A percentile compares a stretch with the other conserved stretches of the same genome.
phyloP scores from a whole-genome alignment of 1,284 basidiomycete species.

The Mycosarcoma mackinlayi region DNA sequence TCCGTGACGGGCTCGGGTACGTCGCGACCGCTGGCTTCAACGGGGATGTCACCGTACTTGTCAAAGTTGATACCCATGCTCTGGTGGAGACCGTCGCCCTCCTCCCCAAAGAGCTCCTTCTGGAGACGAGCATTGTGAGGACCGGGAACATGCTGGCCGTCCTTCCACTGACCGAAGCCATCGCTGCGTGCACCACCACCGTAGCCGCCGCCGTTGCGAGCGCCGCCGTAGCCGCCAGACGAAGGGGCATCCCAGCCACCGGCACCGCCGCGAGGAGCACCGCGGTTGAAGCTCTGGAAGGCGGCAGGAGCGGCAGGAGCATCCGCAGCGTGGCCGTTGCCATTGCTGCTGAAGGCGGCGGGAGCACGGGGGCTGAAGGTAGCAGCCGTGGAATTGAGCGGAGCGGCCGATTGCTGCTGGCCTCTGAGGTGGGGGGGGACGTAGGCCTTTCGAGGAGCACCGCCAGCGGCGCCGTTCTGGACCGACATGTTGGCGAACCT shows the following conservation, averaged over 20 bases:
- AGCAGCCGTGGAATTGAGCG: conserved; percentile 60
- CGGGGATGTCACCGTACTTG: conserved; percentile 99
- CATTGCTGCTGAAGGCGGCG: conserved; percentile 50
- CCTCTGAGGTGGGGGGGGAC: conserved; percentile 90
- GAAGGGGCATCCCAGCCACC: conserved; percentile 49
- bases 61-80: conserved; percentile 99
- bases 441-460: conserved; percentile 81
- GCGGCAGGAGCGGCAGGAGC: conserved; percentile 52
- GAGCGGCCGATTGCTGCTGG: conserved; percentile 51
- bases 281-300: conserved; percentile 57
- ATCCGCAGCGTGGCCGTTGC: conserved; percentile 22
- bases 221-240: conserved; percentile 49
- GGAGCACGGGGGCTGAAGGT: conserved; percentile 51
- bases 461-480: conserved; percentile 54
- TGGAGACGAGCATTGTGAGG: conserved; percentile 85
- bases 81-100: conserved; percentile 77
- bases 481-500: conserved; percentile 73
- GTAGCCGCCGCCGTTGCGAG: conserved; percentile 47
- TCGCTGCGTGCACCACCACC: conserved; percentile 64
- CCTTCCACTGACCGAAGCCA: conserved; percentile 82
- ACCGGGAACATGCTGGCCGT: conserved; percentile 86
- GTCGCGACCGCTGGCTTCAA: conserved; percentile 94
- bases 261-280: conserved; percentile 49
- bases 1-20: conserved; percentile 91
- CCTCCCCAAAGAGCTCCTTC: conserved; percentile 94